phyloP scores from a whole-genome alignment of 495 filamentous ascomycete species.

The Sordaria brevicollis region DNA sequence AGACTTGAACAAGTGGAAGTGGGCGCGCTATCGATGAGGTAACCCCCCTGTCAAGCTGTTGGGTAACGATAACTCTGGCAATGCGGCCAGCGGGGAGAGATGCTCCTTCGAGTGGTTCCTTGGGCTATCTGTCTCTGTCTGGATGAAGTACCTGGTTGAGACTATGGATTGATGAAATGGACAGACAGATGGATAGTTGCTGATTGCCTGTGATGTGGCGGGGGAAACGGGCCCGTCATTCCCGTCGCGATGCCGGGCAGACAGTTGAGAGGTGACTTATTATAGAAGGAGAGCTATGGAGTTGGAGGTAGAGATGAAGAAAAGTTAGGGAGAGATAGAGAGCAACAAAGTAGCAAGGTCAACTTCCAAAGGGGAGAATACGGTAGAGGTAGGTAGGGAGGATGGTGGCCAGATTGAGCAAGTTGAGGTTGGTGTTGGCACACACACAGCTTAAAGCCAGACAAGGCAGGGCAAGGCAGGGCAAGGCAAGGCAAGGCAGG shows the following conservation, averaged over 20 bases:
- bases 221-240: neutral
- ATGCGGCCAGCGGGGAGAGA: neutral
- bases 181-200: neutral
- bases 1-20: neutral
- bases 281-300: neutral
- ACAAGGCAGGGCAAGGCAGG: neutral
- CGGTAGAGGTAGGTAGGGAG: neutral
- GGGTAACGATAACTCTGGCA: neutral
- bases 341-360: neutral
- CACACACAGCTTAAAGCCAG: neutral
- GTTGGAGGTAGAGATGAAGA: neutral
- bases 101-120: neutral
- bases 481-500: neutral
- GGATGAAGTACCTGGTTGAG: neutral
- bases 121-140: neutral
- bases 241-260: neutral
- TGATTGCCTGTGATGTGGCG: neutral
- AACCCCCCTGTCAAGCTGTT: neutral
- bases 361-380: neutral
- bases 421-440: neutral
- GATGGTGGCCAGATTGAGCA: neutral
- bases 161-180: neutral
- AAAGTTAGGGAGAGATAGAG: neutral
- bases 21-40: neutral
- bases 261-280: too few species aligned